phyloP scores from a whole-genome alignment of 495 filamentous ascomycete species.

The Penicillium ochrochloron region DNA sequence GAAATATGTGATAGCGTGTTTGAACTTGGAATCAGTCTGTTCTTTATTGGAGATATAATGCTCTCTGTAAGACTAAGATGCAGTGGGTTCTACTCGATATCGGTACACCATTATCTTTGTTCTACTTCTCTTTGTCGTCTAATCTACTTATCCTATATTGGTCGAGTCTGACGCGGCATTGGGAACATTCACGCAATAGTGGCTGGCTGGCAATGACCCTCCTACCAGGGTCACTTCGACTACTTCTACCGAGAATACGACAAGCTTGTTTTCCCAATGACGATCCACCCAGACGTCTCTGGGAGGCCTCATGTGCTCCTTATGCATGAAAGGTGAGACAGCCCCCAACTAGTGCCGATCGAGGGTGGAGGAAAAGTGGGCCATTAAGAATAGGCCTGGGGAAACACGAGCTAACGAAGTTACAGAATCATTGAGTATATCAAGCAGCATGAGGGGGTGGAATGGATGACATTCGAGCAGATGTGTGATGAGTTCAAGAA shows the following conservation, averaged over 20 bases:
- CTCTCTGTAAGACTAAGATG: no score
- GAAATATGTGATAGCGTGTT: no score
- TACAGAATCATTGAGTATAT: slow-evolving; percentile 70
- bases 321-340: slow-evolving; percentile 63
- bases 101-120: no score
- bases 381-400: neutral
- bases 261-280: slow-evolving; percentile 72
- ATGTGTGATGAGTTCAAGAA: slow-evolving; percentile 72
- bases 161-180: neutral
- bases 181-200: neutral
- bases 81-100: no score
- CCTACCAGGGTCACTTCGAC: slow-evolving; percentile 62
- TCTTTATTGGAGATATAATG: no score
- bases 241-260: slow-evolving; percentile 74
- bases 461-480: slow-evolving; percentile 75
- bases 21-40: no score
- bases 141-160: neutral
- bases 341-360: neutral
- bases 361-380: neutral
- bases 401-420: slow-evolving; percentile 2
- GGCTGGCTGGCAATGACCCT: neutral
- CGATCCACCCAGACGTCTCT: slow-evolving; percentile 70
- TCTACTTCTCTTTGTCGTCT: neutral
- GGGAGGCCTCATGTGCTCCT: slow-evolving; percentile 69
- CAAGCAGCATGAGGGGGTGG: slow-evolving; percentile 73